Evolutionary conservation across 129 eudicot genomes (phyloP).

Genomic region (Dittrichia graveolens): DNA sequence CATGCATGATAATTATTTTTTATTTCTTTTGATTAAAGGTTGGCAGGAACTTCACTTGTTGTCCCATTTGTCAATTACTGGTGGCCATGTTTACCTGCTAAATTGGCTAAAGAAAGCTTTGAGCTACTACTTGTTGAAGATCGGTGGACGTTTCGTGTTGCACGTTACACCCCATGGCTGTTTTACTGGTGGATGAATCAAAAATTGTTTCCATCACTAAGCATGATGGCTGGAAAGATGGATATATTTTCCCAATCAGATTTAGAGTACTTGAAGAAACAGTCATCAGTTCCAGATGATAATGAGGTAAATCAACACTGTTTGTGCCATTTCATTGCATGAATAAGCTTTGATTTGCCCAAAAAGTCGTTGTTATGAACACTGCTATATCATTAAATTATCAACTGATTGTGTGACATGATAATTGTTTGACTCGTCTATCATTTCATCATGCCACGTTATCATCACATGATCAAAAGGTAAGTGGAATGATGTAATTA

Average conservation of each 20-base stretch:
- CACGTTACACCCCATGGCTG: conserved; percentile 66
- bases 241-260: conserved; percentile 45
- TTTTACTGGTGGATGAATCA: conserved; percentile 79
- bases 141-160: conserved; percentile 55
- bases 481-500: not conserved
- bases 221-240: conserved; percentile 45
- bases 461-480: not conserved
- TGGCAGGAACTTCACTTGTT: conserved; percentile 64
- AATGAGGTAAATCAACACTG: conserved; percentile 39
- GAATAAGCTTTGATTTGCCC: conserved; percentile 4
- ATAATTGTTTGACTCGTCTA: not conserved
- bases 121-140: conserved; percentile 42
- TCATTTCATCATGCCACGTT: not conserved
- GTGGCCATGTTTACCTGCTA: conserved; percentile 65
- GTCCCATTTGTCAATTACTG: conserved; percentile 64
- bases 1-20: too few relatives aligned
- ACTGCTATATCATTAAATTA: not conserved
- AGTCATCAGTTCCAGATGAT: conserved; percentile 33
- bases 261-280: conserved; percentile 44
- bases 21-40: conserved; percentile 34
- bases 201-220: conserved; percentile 53
- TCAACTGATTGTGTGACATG: not conserved
- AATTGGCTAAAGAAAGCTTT: conserved; percentile 38
- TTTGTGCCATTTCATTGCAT: conserved; percentile 8
- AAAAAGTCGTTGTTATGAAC: not conserved